These are phyloP conservation scores for Daedaleopsis nitida DNA, from an alignment of 768 basidiomycete genomes.

Conservation along the genomic window DNA sequence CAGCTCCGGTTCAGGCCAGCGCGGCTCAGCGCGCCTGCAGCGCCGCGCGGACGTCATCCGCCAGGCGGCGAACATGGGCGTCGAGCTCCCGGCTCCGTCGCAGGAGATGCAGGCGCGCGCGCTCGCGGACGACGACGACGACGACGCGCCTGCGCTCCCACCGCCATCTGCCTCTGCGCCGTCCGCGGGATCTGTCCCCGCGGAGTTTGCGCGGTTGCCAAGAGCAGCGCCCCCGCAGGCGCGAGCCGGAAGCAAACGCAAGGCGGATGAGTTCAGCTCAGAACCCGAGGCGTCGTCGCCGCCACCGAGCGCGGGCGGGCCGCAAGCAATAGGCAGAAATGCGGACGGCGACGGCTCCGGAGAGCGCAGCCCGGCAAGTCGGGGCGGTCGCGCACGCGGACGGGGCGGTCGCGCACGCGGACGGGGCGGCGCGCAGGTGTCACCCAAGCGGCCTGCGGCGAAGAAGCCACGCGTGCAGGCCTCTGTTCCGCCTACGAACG, in stretches of 20 bases:
- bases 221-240: background rate
- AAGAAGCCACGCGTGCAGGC: background rate
- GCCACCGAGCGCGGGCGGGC: background rate
- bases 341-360: no score
- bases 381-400: no score
- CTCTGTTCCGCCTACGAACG: background rate
- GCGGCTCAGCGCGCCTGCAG: conserved; percentile 1
- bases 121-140: no score
- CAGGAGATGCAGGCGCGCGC: conserved; percentile 32
- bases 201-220: background rate
- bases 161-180: no score
- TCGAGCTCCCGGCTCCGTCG: conserved; percentile 19
- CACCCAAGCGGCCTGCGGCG: background rate
- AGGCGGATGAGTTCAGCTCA: background rate
- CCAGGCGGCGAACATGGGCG: background rate
- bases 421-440: no score
- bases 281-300: background rate
- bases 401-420: no score
- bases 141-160: background rate
- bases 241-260: background rate
- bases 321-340: no score
- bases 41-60: conserved; percentile 17
- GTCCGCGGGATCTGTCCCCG: no score
- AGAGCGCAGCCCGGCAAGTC: no score
- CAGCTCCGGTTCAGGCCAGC: background rate